These are phyloP conservation scores for Populus hybrid DNA, from an alignment of 441 rosid species.

Conservation along the genomic window DNA sequence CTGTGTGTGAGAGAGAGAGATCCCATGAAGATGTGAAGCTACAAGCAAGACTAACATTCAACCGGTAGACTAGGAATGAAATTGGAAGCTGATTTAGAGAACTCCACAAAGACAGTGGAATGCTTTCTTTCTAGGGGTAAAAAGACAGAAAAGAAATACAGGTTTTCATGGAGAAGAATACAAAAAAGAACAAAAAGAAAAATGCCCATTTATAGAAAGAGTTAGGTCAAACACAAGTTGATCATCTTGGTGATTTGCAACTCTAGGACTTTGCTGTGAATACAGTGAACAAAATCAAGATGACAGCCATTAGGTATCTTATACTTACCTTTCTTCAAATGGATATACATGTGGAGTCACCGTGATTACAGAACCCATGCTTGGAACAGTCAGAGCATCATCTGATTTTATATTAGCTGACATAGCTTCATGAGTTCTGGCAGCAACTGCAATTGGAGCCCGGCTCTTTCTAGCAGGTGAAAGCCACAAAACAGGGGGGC, in stretches of 20 bases:
- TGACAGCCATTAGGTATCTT: background rate
- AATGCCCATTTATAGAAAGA: background rate
- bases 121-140: background rate
- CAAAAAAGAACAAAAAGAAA: background rate
- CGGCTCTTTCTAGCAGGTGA: constrained; percentile 84
- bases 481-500: constrained; percentile 89
- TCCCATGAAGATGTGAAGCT: background rate
- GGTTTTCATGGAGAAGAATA: background rate
- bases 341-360: constrained; percentile 89
- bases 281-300: background rate
- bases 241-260: background rate
- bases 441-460: constrained; percentile 90
- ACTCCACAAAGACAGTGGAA: background rate
- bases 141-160: background rate
- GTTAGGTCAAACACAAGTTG: background rate
- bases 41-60: background rate
- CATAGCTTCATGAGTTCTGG: constrained; percentile 77
- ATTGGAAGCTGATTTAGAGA: background rate
- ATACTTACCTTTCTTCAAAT: constrained; percentile 87
- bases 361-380: constrained; percentile 72
- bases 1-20: background rate
- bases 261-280: background rate
- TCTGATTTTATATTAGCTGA: constrained; percentile 44
- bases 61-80: background rate
- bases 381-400: constrained; percentile 45